These are phyloP conservation scores for Vickermania spadyakhi DNA, from an alignment of 208 protist species.

Conservation along the genomic window DNA sequence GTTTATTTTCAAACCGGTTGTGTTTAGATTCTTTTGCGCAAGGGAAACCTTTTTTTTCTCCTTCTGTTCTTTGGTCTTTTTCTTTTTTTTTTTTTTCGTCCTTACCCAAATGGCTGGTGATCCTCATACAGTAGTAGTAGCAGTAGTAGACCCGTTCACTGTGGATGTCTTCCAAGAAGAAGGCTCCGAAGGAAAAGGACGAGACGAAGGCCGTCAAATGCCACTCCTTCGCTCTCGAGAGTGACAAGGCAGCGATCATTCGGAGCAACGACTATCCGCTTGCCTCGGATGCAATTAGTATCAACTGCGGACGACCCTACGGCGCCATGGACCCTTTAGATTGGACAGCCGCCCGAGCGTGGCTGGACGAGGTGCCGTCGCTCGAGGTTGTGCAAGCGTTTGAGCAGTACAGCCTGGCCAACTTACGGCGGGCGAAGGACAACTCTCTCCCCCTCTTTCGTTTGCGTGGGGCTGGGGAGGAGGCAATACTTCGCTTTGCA, in stretches of 20 bases:
- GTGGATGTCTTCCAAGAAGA: slow-evolving; percentile 16
- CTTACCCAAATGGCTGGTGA: too few species aligned
- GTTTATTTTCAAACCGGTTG: too few species aligned
- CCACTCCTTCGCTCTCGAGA: neutral
- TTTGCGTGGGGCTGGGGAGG: neutral
- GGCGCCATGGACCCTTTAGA: slow-evolving; percentile 2
- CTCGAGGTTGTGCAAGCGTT: neutral
- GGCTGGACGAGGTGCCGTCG: neutral
- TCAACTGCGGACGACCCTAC: slow-evolving; percentile 1
- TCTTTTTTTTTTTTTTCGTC: too few species aligned
- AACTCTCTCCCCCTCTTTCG: neutral
- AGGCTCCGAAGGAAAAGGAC: slow-evolving; percentile 10
- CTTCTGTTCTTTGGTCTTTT: too few species aligned
- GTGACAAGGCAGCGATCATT: slow-evolving; percentile 1
- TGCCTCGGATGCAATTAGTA: slow-evolving; percentile 7
- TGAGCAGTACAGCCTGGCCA: neutral
- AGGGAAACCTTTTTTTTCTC: too few species aligned
- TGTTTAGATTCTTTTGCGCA: too few species aligned
- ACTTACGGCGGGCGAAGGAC: neutral
- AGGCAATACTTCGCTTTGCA: neutral
- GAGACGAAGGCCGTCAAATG: neutral
- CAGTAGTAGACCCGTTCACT: neutral
- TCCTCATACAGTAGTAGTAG: too few species aligned
- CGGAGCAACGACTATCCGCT: slow-evolving; percentile 3
- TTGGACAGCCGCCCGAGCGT: neutral